Conservation (phyloP, 1,139 yeast species). For the Protomyces pachydermus region DNA sequence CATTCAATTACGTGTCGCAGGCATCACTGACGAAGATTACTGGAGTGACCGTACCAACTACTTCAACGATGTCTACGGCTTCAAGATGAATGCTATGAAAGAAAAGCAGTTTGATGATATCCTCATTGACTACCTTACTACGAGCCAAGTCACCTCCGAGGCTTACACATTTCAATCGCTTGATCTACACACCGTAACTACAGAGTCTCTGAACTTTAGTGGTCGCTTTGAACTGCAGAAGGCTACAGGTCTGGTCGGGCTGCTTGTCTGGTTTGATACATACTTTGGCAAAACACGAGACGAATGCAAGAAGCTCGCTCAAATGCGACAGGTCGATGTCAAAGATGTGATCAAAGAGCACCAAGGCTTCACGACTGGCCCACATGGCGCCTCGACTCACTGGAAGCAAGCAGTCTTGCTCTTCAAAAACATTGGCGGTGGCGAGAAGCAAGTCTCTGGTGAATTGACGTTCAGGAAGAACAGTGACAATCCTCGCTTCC, state of each 20-base stretch:
- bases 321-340: constrained; percentile 3
- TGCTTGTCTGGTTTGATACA: constrained; percentile 34
- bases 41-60: constrained; percentile 52
- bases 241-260: constrained; percentile 31
- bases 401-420: constrained; percentile 33
- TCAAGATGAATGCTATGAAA: constrained; percentile 48
- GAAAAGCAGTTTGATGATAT: constrained; percentile 47
- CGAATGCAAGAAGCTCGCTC: constrained; percentile 24
- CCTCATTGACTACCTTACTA: constrained; percentile 57
- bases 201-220: constrained; percentile 47
- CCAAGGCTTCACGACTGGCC: constrained; percentile 71
- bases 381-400: constrained; percentile 62
- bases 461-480: constrained; percentile 37
- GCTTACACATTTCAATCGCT: constrained; percentile 53
- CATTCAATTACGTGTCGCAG: constrained; percentile 51
- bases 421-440: constrained; percentile 27
- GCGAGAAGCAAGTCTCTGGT: constrained; percentile 29
- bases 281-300: constrained; percentile 32
- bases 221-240: constrained; percentile 18
- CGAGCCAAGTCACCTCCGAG: constrained; percentile 49
- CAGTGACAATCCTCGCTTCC: constrained; percentile 45
- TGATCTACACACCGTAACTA: constrained; percentile 55
- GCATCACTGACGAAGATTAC: constrained; percentile 52
- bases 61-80: constrained; percentile 57
- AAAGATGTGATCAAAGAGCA: constrained; percentile 20